Conservation (phyloP, 2,329 filamentous ascomycete species). For the Nigrospora sphaerica region DNA sequence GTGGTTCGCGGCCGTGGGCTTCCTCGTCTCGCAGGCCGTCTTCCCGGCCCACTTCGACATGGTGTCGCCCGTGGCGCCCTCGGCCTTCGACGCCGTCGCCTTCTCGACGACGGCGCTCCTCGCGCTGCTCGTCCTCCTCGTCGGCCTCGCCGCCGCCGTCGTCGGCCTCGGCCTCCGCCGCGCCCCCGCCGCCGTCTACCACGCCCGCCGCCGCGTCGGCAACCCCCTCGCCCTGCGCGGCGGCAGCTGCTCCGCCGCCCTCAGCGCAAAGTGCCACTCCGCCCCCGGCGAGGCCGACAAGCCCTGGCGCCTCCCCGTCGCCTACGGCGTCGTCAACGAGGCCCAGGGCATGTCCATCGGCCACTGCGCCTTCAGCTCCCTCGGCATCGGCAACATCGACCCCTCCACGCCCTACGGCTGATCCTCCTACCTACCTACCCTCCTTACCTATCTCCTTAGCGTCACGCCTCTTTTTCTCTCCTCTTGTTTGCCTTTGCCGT, state of each 20-base stretch:
- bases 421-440: background rate
- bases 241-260: conserved; percentile 44
- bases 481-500: too few species aligned
- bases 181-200: conserved; percentile 26
- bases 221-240: conserved; percentile 42
- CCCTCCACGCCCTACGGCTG: conserved; percentile 30
- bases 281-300: conserved; percentile 14
- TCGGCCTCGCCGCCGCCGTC: conserved; percentile 24
- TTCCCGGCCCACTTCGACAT: conserved; percentile 21
- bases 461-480: too few species aligned
- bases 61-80: conserved; percentile 2
- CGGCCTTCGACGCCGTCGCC: conserved; percentile 26
- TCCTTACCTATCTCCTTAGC: background rate
- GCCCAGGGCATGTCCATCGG: conserved; percentile 29
- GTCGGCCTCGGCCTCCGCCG: conserved; percentile 31
- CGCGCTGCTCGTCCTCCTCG: conserved; percentile 31
- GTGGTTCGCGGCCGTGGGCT: conserved; percentile 34
- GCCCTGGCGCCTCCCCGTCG: conserved; percentile 28
- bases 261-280: conserved; percentile 41
- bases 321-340: conserved; percentile 39
- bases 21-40: conserved; percentile 39
- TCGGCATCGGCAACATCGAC: conserved; percentile 24
- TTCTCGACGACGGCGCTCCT: conserved; percentile 36
- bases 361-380: conserved; percentile 36
- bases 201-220: conserved; percentile 28